Percentiles rank a stretch among this genome's conserved stretches.
Evolutionary conservation across 305 asterid genomes (phyloP).

Genomic region (Fraxinus velutina): DNA sequence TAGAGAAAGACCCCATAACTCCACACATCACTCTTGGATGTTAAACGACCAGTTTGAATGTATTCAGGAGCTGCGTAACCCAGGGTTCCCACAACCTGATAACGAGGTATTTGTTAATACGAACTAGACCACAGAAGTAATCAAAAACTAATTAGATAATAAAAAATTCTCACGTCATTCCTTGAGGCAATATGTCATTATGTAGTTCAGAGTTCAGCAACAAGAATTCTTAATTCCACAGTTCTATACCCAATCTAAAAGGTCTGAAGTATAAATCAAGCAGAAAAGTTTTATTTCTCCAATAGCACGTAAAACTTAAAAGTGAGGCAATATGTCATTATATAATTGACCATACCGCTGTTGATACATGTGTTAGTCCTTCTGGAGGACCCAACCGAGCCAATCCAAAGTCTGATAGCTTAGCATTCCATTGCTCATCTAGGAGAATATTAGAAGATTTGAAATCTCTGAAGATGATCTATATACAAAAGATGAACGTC

Average conservation of each 20-base stretch:
- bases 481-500: constrained; percentile 23
- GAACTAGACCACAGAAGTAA: not conserved
- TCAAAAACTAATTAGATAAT: not conserved
- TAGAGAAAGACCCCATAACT: constrained; percentile 93
- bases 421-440: constrained; percentile 90
- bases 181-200: not conserved
- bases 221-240: not conserved
- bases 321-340: constrained; percentile 4
- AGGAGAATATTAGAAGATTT: constrained; percentile 87
- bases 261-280: not conserved
- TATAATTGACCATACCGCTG: constrained; percentile 64
- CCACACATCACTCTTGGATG: constrained; percentile 89
- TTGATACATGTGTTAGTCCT: constrained; percentile 86
- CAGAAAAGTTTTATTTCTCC: not conserved
- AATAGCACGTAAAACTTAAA: not conserved
- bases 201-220: not conserved
- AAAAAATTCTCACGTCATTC: not conserved
- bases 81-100: constrained; percentile 88
- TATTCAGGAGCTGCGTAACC: constrained; percentile 98
- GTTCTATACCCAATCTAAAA: constrained; percentile 6
- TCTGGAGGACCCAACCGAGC: constrained; percentile 96
- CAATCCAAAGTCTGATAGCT: constrained; percentile 91
- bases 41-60: constrained; percentile 83
- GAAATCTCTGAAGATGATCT: constrained; percentile 95
- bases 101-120: not conserved